Evolutionary conservation across 495 filamentous ascomycete species (phyloP).

Genomic region (Xylaria longipes): DNA sequence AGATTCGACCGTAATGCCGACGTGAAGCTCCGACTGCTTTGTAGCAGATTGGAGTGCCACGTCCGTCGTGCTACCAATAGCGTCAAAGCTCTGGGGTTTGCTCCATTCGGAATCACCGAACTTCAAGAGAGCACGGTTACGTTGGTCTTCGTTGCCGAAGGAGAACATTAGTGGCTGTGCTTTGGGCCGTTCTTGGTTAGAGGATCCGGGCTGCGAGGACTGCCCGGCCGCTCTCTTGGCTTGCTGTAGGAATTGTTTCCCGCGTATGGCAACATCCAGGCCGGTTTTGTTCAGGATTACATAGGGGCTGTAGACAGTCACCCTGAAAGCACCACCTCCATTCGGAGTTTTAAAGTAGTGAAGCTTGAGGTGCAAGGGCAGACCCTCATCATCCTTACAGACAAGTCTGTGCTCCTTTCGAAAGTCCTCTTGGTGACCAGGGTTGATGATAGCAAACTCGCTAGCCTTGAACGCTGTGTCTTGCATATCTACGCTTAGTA

Average conservation of each 20-base stretch:
- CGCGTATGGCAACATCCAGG: conserved; percentile 83
- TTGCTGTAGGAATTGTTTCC: conserved; percentile 83
- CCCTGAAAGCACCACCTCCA: conserved; percentile 94
- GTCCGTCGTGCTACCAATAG: conserved; percentile 91
- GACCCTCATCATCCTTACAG: conserved; percentile 81
- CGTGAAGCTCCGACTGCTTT: conserved; percentile 81
- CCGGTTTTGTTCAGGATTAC: conserved; percentile 95
- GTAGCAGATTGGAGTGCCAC: conserved; percentile 76
- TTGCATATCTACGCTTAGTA: conserved; percentile 94
- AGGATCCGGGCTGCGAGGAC: conserved; percentile 52
- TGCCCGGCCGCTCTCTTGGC: conserved; percentile 84
- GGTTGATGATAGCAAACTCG: conserved; percentile 96
- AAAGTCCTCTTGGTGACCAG: conserved; percentile 86
- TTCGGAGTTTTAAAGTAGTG: conserved; percentile 94
- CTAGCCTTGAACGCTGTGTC: conserved; percentile 93
- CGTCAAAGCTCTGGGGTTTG: conserved; percentile 96
- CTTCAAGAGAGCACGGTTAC: conserved; percentile 86
- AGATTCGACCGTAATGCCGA: conserved; percentile 85
- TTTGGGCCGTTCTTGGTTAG: conserved; percentile 59
- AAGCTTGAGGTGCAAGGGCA: conserved; percentile 79
- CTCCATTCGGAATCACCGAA: conserved; percentile 92
- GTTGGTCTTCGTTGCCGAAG: conserved; percentile 81
- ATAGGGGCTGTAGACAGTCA: conserved; percentile 92
- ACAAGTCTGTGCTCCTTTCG: conserved; percentile 78
- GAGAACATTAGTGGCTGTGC: conserved; percentile 95